Evolutionary conservation across 257 asterid genomes (phyloP).

Genomic region (Cynanchum wilfordii): DNA sequence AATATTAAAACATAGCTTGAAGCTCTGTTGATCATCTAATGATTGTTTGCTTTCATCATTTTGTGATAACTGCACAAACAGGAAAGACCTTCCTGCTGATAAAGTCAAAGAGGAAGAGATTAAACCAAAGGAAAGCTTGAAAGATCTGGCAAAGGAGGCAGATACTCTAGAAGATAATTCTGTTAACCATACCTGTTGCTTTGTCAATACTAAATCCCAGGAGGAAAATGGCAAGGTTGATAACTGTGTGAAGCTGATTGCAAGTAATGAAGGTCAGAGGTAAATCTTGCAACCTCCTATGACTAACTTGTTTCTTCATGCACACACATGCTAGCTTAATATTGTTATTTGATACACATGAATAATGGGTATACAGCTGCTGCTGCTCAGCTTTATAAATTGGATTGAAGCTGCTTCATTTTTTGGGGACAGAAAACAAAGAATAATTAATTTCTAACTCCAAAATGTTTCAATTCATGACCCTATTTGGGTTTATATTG

Average conservation of each 20-base stretch:
- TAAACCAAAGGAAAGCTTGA: neutral
- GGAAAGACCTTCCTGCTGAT: conserved; percentile 3
- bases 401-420: neutral
- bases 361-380: neutral
- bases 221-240: neutral
- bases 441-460: too few species aligned
- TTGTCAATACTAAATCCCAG: neutral
- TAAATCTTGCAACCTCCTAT: neutral
- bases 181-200: neutral
- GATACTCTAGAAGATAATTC: neutral
- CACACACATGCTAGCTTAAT: neutral
- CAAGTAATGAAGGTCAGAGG: conserved; percentile 11
- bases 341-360: neutral
- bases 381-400: neutral
- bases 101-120: conserved; percentile 4
- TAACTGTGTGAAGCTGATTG: neutral
- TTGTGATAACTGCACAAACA: neutral
- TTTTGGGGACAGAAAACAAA: neutral
- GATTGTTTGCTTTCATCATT: neutral
- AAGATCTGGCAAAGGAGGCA: neutral
- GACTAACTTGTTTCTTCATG: neutral
- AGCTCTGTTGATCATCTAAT: neutral
- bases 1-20: neutral
- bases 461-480: conserved; percentile 5
- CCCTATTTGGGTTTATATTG: neutral